A percentile compares a stretch with the other conserved stretches of the same genome.
These are phyloP conservation scores for Backusella westeae DNA, from an alignment of 192 early-diverging fungal species.

Conservation along the genomic window DNA sequence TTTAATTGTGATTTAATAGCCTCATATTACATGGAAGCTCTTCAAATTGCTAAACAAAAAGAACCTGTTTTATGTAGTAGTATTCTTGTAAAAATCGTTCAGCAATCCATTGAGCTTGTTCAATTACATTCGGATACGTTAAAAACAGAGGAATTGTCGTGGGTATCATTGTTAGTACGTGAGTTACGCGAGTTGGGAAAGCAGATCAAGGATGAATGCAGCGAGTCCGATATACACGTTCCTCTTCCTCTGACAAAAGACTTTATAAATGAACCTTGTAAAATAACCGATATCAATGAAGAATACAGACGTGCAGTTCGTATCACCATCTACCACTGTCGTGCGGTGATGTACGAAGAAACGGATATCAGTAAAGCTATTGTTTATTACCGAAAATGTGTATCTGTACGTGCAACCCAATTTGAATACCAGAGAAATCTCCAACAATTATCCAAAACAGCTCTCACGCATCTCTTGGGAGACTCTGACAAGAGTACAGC, in stretches of 20 bases:
- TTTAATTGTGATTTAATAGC: conserved; percentile 8
- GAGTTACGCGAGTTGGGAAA: conserved; percentile 19
- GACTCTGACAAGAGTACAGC: background rate
- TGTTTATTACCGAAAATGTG: conserved; percentile 33
- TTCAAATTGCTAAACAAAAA: background rate
- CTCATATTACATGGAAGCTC: background rate
- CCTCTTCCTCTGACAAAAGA: background rate
- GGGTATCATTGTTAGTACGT: background rate
- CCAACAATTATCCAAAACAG: conserved; percentile 7
- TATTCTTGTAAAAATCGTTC: background rate
- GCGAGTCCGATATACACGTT: conserved; percentile 2
- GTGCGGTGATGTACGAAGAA: conserved; percentile 22
- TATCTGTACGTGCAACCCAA: conserved; percentile 13
- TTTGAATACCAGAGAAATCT: conserved; percentile 6
- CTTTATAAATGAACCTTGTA: background rate
- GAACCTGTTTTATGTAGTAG: background rate
- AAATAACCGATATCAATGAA: background rate
- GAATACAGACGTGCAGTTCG: conserved; percentile 22
- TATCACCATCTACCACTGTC: conserved; percentile 32
- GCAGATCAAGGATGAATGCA: conserved; percentile 19
- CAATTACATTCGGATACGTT: conserved; percentile 4
- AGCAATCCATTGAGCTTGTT: background rate
- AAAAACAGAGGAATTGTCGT: background rate
- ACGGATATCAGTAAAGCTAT: conserved; percentile 11
- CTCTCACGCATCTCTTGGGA: conserved; percentile 1